These are phyloP conservation scores for Deuterostichococcus epilithicus DNA, from an alignment of 139 green algal genomes.

Conservation along the genomic window DNA sequence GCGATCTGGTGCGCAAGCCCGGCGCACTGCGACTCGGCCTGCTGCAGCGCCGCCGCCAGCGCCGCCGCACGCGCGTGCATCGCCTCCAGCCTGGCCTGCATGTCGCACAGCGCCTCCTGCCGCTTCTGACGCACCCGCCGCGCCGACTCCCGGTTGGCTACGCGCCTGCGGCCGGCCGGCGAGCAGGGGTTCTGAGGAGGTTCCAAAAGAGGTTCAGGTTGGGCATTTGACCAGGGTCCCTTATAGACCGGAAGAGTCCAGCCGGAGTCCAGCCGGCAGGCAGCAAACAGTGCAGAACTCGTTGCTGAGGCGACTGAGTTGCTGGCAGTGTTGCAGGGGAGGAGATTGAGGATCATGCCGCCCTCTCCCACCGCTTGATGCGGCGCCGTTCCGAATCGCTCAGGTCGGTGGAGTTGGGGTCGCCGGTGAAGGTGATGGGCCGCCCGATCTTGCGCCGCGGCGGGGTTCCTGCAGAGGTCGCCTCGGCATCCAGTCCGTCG, in stretches of 20 bases:
- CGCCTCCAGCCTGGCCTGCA: neutral
- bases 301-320: too few relatives aligned
- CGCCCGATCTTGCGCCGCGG: slow-evolving; percentile 19
- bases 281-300: too few relatives aligned
- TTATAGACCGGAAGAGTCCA: too few relatives aligned
- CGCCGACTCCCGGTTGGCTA: slow-evolving; percentile 38
- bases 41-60: neutral
- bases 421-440: slow-evolving; percentile 16
- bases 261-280: too few relatives aligned
- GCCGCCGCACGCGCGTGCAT: neutral
- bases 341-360: too few relatives aligned
- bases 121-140: slow-evolving; percentile 32
- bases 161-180: slow-evolving; percentile 15
- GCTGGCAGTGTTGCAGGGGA: too few relatives aligned
- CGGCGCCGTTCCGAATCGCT: slow-evolving; percentile 24
- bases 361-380: slow-evolving; percentile 27
- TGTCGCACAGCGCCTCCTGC: slow-evolving; percentile 29
- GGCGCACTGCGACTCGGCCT: neutral
- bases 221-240: too few relatives aligned
- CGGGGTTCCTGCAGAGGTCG: neutral
- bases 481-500: too few relatives aligned
- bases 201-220: too few relatives aligned
- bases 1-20: neutral
- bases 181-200: too few relatives aligned
- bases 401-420: slow-evolving; percentile 24